A percentile compares a stretch with the other conserved stretches of the same genome.
Conservation (phyloP, 495 filamentous ascomycete species). For the Neurospora sp. region DNA sequence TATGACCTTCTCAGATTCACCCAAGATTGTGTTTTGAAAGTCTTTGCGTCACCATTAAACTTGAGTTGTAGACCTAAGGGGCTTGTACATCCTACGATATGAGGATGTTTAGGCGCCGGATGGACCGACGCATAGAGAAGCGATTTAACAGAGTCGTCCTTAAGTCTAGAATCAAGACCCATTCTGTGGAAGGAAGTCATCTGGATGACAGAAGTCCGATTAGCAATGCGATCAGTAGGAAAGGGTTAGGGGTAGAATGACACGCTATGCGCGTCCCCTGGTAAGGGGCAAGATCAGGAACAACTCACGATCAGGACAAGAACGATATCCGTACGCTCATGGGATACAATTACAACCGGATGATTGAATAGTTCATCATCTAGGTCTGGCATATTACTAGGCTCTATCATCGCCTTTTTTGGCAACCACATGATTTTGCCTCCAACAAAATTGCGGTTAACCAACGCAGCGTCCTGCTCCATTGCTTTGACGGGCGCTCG, state of each 20-base stretch:
- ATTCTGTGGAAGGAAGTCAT: fast-evolving
- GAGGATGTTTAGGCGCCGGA: not conserved
- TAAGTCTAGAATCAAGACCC: not conserved
- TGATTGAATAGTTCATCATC: not conserved
- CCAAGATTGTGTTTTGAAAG: not conserved
- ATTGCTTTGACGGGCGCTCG: not conserved
- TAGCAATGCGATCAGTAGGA: not conserved
- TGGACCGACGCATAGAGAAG: not conserved
- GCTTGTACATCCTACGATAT: not conserved
- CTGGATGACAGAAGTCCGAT: not conserved
- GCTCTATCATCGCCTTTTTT: fast-evolving
- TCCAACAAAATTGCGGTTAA: not conserved
- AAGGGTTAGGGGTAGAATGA: not conserved
- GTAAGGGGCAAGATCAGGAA: not conserved
- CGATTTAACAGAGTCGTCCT: too few relatives aligned
- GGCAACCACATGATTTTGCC: not conserved
- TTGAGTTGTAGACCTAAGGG: too few relatives aligned
- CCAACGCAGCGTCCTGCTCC: not conserved
- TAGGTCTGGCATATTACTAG: not conserved
- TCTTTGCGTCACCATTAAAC: not conserved
- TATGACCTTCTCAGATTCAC: not conserved
- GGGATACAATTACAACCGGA: not conserved
- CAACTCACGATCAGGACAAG: not conserved
- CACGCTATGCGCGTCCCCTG: too few relatives aligned
- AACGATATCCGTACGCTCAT: not conserved